A percentile compares a stretch with the other conserved stretches of the same genome.
These are phyloP conservation scores for Emericellopsis terricola DNA, from an alignment of 495 filamentous ascomycete genomes.

Conservation along the genomic window DNA sequence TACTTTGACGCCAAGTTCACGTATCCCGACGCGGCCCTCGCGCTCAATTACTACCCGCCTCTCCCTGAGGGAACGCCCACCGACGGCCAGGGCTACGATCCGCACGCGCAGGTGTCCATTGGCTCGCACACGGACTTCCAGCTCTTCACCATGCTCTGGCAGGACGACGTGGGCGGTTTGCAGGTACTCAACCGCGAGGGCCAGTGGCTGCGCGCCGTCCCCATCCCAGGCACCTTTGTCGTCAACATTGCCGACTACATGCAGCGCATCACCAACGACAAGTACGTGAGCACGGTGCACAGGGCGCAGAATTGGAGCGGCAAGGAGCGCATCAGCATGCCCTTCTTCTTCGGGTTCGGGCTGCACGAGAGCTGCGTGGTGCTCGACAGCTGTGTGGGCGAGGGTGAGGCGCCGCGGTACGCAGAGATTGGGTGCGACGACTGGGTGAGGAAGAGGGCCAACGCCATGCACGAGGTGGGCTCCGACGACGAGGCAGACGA, in stretches of 20 bases:
- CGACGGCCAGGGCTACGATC: neutral
- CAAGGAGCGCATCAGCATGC: slow-evolving; percentile 34
- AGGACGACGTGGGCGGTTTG: slow-evolving; percentile 33
- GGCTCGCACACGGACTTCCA: slow-evolving; percentile 47
- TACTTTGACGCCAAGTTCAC: slow-evolving; percentile 30
- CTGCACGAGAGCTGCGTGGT: slow-evolving; percentile 29
- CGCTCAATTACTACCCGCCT: slow-evolving; percentile 15
- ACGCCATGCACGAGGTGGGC: slow-evolving; percentile 9
- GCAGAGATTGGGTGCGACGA: slow-evolving; percentile 38
- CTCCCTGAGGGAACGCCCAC: slow-evolving; percentile 1
- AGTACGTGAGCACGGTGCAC: slow-evolving; percentile 41
- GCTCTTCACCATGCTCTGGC: slow-evolving; percentile 39
- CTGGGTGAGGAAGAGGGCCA: slow-evolving; percentile 12
- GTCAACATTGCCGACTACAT: slow-evolving; percentile 53
- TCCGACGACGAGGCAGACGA: too few species aligned
- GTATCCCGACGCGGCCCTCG: slow-evolving; percentile 19
- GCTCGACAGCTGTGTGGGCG: slow-evolving; percentile 30
- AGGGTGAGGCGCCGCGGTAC: slow-evolving; percentile 32
- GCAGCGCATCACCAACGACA: slow-evolving; percentile 44
- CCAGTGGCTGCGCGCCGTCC: slow-evolving; percentile 36
- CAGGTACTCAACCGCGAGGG: slow-evolving; percentile 33
- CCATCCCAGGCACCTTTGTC: slow-evolving; percentile 39
- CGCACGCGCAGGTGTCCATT: slow-evolving; percentile 12
- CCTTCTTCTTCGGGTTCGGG: slow-evolving; percentile 37
- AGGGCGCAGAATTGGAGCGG: slow-evolving; percentile 32